phyloP scores from a whole-genome alignment of 176 grass and related monocot species.

The Microstegium vimineum region DNA sequence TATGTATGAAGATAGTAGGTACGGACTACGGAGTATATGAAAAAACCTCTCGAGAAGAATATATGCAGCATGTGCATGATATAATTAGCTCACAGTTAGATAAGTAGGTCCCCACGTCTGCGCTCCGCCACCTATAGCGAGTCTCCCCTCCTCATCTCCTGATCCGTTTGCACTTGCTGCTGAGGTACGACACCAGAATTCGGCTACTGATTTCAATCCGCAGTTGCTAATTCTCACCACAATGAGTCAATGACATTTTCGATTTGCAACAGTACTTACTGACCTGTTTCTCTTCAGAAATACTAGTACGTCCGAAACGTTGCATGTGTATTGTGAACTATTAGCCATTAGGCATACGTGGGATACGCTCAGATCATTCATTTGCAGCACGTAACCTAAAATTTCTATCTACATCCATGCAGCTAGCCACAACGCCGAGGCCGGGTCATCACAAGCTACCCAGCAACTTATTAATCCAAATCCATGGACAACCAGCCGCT shows the following conservation, averaged over 20 bases:
- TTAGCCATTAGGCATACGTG: constrained; percentile 17
- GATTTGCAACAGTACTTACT: neutral
- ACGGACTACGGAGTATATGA: no score
- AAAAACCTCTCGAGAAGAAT: neutral
- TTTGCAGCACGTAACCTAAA: neutral
- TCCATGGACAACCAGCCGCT: constrained; percentile 64
- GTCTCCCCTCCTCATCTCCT: constrained; percentile 24
- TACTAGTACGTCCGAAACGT: neutral
- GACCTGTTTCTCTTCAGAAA: neutral
- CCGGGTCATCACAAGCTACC: neutral
- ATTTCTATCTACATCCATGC: constrained; percentile 30
- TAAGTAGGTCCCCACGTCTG: constrained; percentile 37
- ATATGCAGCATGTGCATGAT: neutral
- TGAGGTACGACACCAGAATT: neutral
- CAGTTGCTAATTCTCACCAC: neutral
- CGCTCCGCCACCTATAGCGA: constrained; percentile 33
- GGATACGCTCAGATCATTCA: constrained; percentile 6
- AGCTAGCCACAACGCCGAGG: constrained; percentile 4
- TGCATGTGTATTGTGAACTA: neutral
- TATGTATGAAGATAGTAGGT: neutral
- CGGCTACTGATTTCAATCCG: neutral
- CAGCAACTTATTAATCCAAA: neutral
- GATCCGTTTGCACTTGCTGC: constrained; percentile 11
- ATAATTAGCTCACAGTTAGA: constrained; percentile 2
- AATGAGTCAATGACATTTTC: neutral